Conservation (phyloP, 768 basidiomycete genomes). For the Podaxis carcinomalis region DNA sequence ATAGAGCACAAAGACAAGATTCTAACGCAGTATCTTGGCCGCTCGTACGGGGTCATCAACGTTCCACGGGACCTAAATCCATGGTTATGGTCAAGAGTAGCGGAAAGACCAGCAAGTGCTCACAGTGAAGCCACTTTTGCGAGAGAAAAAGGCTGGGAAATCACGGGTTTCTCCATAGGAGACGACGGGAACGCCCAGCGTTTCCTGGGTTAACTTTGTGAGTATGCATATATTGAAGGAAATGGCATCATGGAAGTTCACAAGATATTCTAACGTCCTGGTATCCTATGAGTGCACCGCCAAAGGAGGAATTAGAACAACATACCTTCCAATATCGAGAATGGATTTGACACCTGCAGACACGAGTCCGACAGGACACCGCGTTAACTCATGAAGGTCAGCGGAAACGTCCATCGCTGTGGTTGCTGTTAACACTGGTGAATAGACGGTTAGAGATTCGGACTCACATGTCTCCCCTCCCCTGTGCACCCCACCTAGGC, state of each 20-base stretch:
- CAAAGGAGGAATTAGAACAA: neutral
- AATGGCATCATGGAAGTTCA: conserved; percentile 22
- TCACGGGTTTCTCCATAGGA: conserved; percentile 71
- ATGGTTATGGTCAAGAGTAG: neutral
- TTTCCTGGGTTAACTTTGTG: conserved; percentile 57
- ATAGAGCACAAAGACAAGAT: neutral
- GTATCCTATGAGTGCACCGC: neutral
- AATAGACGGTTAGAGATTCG: neutral
- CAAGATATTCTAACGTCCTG: conserved; percentile 80
- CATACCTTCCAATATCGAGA: conserved; percentile 80
- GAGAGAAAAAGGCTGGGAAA: conserved; percentile 94
- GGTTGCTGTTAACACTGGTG: neutral
- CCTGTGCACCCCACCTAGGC: conserved; percentile 37
- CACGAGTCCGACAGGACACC: conserved; percentile 88
- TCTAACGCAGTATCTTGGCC: conserved; percentile 72
- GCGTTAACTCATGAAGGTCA: conserved; percentile 83
- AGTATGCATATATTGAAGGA: neutral
- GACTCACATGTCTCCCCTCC: conserved; percentile 43
- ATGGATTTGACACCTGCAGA: conserved; percentile 96
- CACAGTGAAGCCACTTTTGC: conserved; percentile 78
- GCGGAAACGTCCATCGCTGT: conserved; percentile 93
- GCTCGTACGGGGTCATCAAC: conserved; percentile 58
- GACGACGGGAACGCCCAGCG: conserved; percentile 88
- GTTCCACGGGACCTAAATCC: conserved; percentile 74
- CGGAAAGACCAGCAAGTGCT: conserved; percentile 12